Evolutionary conservation across 2,329 filamentous ascomycete species (phyloP).

Genomic region (Fusarium cicatricum): DNA sequence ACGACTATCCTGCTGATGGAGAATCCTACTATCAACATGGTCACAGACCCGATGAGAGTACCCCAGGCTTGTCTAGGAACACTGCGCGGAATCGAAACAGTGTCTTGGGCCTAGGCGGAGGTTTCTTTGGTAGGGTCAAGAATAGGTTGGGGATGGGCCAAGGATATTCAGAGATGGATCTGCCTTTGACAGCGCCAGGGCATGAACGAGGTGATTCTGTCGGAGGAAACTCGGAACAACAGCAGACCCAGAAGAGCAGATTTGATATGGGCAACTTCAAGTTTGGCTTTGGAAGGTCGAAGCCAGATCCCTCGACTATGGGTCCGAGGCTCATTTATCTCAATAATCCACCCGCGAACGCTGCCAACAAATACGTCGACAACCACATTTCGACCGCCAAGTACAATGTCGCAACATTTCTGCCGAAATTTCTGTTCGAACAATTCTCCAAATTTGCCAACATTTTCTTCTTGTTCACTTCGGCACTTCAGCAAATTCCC

Average conservation of each 20-base stretch:
- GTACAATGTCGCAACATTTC: conserved; percentile 91
- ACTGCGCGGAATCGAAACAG: conserved; percentile 84
- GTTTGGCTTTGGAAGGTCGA: conserved; percentile 86
- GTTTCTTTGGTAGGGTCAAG: conserved; percentile 86
- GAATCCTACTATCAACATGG: conserved; percentile 84
- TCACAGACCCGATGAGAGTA: conserved; percentile 64
- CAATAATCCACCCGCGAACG: conserved; percentile 95
- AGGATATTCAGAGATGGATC: conserved; percentile 96
- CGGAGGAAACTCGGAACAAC: conserved; percentile 56
- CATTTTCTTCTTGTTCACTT: conserved; percentile 98
- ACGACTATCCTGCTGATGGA: conserved; percentile 81
- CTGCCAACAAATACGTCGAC: conserved; percentile 88
- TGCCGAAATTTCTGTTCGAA: conserved; percentile 97
- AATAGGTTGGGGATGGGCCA: conserved; percentile 88
- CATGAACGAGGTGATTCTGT: conserved; percentile 48
- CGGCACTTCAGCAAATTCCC: conserved; percentile 92
- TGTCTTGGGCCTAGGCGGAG: conserved; percentile 85
- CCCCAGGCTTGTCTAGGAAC: conserved; percentile 47
- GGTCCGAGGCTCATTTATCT: conserved; percentile 93
- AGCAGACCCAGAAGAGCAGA: conserved; percentile 50
- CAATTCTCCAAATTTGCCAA: conserved; percentile 99
- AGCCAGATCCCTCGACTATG: conserved; percentile 87
- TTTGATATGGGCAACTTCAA: conserved; percentile 83
- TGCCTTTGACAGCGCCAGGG: conserved; percentile 84
- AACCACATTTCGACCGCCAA: conserved; percentile 98